These are phyloP conservation scores for Nadsonia starkeyi-henricii DNA, from an alignment of 1,139 yeast species.

Conservation along the genomic window DNA sequence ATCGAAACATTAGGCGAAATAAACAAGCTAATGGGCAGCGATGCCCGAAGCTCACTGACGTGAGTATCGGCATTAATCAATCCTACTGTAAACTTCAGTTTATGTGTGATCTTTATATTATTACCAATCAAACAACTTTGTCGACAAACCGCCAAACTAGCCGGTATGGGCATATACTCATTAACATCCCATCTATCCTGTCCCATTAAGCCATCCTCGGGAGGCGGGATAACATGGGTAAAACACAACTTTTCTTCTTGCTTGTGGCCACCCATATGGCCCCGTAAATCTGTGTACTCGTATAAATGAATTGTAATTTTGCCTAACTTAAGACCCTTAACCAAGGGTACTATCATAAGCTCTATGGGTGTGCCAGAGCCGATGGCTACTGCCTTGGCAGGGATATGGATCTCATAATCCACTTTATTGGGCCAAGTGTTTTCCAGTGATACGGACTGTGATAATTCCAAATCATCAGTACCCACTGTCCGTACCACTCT, in stretches of 20 bases:
- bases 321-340: conserved; percentile 71
- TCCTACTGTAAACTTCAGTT: conserved; percentile 50
- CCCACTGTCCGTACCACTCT: conserved; percentile 78
- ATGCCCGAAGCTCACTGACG: conserved; percentile 61
- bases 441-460: conserved; percentile 88
- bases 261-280: conserved; percentile 28
- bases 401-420: conserved; percentile 77
- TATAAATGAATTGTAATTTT: conserved; percentile 48
- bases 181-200: conserved; percentile 75
- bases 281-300: conserved; percentile 30
- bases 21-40: conserved; percentile 52
- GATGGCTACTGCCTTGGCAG: conserved; percentile 79
- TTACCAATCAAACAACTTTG: conserved; percentile 62
- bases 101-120: conserved; percentile 55
- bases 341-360: conserved; percentile 60
- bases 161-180: conserved; percentile 48
- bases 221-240: conserved; percentile 31
- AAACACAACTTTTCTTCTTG: conserved; percentile 46
- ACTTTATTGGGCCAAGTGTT: conserved; percentile 94
- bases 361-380: conserved; percentile 67
- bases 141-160: conserved; percentile 58
- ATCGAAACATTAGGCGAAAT: conserved; percentile 70
- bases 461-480: conserved; percentile 72
- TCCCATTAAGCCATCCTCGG: conserved; percentile 25
- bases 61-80: conserved; percentile 63